Base-by-base conservation (phyloP, 176 grass and related monocot species). In the Carex cristatella region DNA sequence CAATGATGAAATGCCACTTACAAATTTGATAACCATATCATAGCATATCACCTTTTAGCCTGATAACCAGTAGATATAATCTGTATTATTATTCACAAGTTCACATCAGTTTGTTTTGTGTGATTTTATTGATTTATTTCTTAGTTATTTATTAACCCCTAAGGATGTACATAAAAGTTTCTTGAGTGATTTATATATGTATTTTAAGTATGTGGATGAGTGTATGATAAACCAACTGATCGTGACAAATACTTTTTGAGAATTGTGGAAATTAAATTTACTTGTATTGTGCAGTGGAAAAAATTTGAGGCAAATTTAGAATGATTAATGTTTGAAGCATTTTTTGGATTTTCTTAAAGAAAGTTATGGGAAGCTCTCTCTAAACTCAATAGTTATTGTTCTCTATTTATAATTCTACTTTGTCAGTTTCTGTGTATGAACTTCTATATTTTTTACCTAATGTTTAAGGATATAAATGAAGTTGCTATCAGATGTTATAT, bases 11-110 rank as follows among this genome's bases (percentile, higher is more conserved):
- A 54, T 54, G 54, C 32, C 4, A 55, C 10, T 13, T 33, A 2
- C 91, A 3, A 85, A 88, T 90, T 80, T 35, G 5, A 88, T 86
- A 38, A 84, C 48, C 18, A 84, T 91, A 88, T 97, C 91, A 23
- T 97, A 93, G 81, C 53, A 66, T 83, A 46, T 78, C 6, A 14
- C 19, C 59, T 62, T 51, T 51, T 83, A 53, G 59, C 79, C 35
- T 65, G 80, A 83, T 62, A 16, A 65, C 44, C 28, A 65, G 61
- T 83, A 53, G 27, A 33, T 35, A 30, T 10, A 28, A 35, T 28
- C 81, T 69, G n/a, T 83, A 19, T 59, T 48, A n/a, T 49, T 48
- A 18, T 60, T 61, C 62, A 56, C 11, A 67, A 71, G 42, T 61
- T 28, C 40, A 46, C 59, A 32, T 35, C 64, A 58, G 84, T 16